Base-by-base conservation (phyloP, 1,139 yeast species). In the Hyphopichia buzzinii region DNA sequence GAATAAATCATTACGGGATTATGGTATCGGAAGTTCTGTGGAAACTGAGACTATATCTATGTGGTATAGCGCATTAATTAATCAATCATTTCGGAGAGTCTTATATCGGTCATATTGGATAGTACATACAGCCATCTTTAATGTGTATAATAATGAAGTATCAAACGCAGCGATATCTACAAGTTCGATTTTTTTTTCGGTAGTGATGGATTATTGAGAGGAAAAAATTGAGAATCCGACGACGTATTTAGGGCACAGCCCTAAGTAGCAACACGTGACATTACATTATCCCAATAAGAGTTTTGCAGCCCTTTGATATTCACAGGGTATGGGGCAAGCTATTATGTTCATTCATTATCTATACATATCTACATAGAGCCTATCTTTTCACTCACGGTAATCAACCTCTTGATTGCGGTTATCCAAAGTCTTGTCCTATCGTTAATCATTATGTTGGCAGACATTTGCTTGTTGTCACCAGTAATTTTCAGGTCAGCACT, bases 371-470 rank as follows among this genome's bases (percentile, higher is more conserved):
- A n/a, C n/a, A n/a, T n/a, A n/a, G n/a, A n/a, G n/a, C n/a, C n/a
- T n/a, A 19, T 19, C 23, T 19, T 19, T 48, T 81, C 84, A 27
- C 62, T 55, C 42, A 73, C 77, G 0, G 86, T 81, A 15, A 88
- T 74, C 30, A 87, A 53, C 38, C 96, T 62, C 57, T 88, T 88
- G 10, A 86, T 59, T 2, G 81, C 80, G 8, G 86, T 77, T 30
- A 87, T 76, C 96, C 96, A 88, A 35, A 77, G 66, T 41, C 95
- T 59, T 1, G 95, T 84, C 30, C 63, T 63, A 38, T 86, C 95
- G 53, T 84, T 86, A 37, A 79, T 76, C 89, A 87, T 82, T 17
- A 88, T 83, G 54, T 85, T 85, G 12, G 95, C 83, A 15, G 72
- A 57, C 43, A 66, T 60, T 27, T 67, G 63, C 48, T 77, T 75